Conservation (phyloP, 768 basidiomycete species). For the Erythrobasidium yunnanense region DNA sequence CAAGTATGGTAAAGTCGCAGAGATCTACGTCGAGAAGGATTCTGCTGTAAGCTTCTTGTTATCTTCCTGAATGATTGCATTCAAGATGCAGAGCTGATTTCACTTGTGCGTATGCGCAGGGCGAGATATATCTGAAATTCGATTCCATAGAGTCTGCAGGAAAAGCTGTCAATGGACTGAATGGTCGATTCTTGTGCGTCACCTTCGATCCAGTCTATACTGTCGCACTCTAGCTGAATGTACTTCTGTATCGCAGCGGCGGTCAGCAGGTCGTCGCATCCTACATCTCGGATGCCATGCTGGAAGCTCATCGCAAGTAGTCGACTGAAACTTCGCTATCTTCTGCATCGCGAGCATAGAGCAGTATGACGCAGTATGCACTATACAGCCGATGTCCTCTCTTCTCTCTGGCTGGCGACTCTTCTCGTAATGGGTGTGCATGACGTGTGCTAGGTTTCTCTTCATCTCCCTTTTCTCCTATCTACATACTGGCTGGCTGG, state of each 20-base stretch:
- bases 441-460: too few relatives aligned
- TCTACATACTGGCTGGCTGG: too few relatives aligned
- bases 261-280: conserved; percentile 31
- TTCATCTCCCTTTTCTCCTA: too few relatives aligned
- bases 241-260: conserved; percentile 12
- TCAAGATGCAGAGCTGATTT: not conserved
- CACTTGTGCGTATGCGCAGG: too few relatives aligned
- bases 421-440: too few relatives aligned
- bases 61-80: not conserved
- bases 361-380: too few relatives aligned
- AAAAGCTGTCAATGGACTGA: conserved; percentile 75
- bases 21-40: conserved; percentile 87
- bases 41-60: conserved; percentile 56
- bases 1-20: conserved; percentile 76
- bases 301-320: conserved; percentile 27
- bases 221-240: not conserved
- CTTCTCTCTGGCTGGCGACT: too few relatives aligned
- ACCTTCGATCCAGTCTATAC: too few relatives aligned
- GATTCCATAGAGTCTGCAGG: conserved; percentile 64
- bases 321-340: not conserved
- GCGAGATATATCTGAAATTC: conserved; percentile 96
- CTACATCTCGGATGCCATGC: conserved; percentile 25
- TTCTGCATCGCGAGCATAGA: too few relatives aligned
- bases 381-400: too few relatives aligned
- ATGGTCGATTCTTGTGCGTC: conserved; percentile 74